Evolutionary conservation across 106 monocot species (phyloP).

Genomic region (Dendrobium chrysotoxum): DNA sequence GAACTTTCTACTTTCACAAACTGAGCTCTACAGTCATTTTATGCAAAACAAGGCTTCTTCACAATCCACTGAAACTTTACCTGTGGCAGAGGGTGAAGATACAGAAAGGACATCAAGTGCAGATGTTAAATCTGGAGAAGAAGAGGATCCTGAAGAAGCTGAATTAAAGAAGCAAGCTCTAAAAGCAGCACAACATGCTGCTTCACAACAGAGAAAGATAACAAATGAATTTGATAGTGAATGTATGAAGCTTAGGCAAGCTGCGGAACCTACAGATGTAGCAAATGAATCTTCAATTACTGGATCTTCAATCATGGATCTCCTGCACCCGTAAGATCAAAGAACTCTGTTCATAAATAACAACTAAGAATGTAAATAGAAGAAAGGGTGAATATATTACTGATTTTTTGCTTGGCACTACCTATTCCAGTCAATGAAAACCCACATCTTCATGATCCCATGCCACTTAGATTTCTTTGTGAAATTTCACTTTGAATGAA

Average conservation of each 20-base stretch:
- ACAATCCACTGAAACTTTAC: constrained; percentile 36
- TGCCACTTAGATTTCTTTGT: neutral
- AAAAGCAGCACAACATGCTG: constrained; percentile 79
- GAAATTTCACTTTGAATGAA: neutral
- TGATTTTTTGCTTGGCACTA: neutral
- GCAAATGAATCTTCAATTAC: constrained; percentile 38
- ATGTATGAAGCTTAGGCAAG: constrained; percentile 63
- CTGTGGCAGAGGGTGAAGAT: constrained; percentile 32
- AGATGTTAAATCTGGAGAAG: constrained; percentile 34
- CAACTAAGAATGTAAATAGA: neutral
- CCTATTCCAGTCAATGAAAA: neutral
- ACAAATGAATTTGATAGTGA: constrained; percentile 89
- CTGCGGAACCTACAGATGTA: constrained; percentile 29
- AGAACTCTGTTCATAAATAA: neutral
- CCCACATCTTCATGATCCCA: neutral
- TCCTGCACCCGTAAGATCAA: constrained; percentile 83
- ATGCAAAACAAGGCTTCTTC: constrained; percentile 86
- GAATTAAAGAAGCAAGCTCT: constrained; percentile 79
- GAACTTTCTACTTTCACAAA: constrained; percentile 91
- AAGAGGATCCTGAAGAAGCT: constrained; percentile 74
- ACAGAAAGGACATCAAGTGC: constrained; percentile 23
- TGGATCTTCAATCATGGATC: constrained; percentile 69
- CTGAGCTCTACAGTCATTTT: constrained; percentile 96
- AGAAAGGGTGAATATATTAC: neutral
- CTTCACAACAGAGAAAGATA: constrained; percentile 78